Evolutionary conservation across 1,139 yeast species (phyloP).

Genomic region (Arxiozyma slooffiae): DNA sequence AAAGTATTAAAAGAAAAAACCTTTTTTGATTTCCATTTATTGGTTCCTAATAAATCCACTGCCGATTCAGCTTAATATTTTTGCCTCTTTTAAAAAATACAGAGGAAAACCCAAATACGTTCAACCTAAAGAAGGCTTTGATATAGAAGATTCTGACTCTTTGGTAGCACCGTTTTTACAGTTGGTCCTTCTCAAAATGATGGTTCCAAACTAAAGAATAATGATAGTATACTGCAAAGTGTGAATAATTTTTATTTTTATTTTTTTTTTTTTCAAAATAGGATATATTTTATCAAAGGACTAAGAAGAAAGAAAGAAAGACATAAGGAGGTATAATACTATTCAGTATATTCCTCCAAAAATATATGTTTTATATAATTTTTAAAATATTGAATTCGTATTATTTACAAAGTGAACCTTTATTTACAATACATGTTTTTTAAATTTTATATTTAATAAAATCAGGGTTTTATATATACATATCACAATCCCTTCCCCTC

Average conservation of each 20-base stretch:
- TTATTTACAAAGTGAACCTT: no score
- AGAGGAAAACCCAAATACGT: conserved; percentile 58
- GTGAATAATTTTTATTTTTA: conserved; percentile 50
- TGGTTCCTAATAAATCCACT: conserved; percentile 48
- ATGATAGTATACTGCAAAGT: conserved; percentile 58
- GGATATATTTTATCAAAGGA: conserved; percentile 31
- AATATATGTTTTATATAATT: no score
- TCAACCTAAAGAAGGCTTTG: conserved; percentile 43
- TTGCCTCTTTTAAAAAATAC: conserved; percentile 50
- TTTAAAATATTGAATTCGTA: no score
- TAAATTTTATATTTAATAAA: no score
- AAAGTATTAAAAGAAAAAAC: conserved; percentile 45
- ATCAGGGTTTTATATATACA: no score
- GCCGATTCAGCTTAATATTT: conserved; percentile 49
- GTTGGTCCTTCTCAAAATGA: conserved; percentile 34
- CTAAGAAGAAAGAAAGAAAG: not conserved
- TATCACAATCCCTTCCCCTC: no score
- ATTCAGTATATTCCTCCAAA: no score
- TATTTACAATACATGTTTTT: no score
- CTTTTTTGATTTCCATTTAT: conserved; percentile 64
- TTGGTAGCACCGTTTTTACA: conserved; percentile 69
- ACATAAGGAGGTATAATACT: no score
- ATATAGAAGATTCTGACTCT: conserved; percentile 71
- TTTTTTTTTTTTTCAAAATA: conserved; percentile 50
- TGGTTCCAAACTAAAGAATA: not conserved